Base-by-base conservation (phyloP, 106 monocot genomes). In the Allium sativum region DNA sequence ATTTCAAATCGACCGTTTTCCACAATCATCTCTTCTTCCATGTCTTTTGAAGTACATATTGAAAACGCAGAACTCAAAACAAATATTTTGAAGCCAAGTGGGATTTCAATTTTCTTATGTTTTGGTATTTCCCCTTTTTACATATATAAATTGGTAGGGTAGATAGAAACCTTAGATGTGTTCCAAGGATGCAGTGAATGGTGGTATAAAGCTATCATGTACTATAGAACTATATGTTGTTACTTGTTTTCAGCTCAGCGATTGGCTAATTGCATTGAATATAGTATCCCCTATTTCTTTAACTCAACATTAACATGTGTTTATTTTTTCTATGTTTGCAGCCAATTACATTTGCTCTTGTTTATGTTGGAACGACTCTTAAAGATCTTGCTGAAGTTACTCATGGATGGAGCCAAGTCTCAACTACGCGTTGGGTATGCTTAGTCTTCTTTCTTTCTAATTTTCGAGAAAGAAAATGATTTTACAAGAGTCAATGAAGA, bases 371-470 rank as follows among this genome's bases (percentile, higher is more conserved):
- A 65, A 96, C 95, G 31, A 96, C 95, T 15, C 65, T 96, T 15
- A 96, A 96, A 72, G 95, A 96, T 82, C 90, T 96, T 44, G 61
- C 95, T 66, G 95, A 96, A 76, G 90, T 96, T 65, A 96, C 95
- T 40, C 95, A 96, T 82, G 95, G 84, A 59, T 90, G 90, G 95
- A 75, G 81, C 73, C 86, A 90, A 17, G 63, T 96, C 57, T 90
- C 95, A 42, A 74, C 90, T 54, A 66, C 90, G 77, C 90, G 79
- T 60, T 80, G 73, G 90, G 95, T 96, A 84, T 71, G 73, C 52
- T 58, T 9, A 50, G 45, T 31, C 31, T 31, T 31, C 31, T 7
- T 48, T 13, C 41, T 4, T 46, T 48, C 51, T 10, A 22, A 65
- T 40, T 52, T 15, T 48, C 11, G 48, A 21, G 18, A 55, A 55